Conservation (phyloP, 116 monocot genomes). For the Papilionanthe hybrid region DNA sequence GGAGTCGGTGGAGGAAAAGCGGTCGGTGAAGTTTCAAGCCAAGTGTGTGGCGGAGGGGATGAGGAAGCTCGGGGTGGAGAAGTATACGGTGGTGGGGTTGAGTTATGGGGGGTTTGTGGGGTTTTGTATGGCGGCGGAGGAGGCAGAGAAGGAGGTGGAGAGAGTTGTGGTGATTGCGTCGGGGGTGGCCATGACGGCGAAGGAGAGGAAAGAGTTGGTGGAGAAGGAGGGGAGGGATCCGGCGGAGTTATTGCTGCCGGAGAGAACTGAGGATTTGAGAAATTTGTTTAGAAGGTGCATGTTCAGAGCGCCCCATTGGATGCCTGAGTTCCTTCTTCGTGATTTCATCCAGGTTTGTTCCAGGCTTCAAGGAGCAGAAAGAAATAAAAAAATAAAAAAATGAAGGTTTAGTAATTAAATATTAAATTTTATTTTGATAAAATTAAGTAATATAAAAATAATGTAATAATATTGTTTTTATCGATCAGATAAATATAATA, state of each 20-base stretch:
- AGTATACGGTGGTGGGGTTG: constrained; percentile 58
- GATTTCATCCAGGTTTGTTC: constrained; percentile 69
- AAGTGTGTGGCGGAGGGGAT: constrained; percentile 52
- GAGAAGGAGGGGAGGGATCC: constrained; percentile 59
- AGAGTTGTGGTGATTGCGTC: constrained; percentile 51
- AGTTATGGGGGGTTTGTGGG: constrained; percentile 71
- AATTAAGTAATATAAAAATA: too few species aligned
- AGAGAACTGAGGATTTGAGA: constrained; percentile 44
- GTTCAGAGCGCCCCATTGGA: constrained; percentile 47
- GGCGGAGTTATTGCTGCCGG: constrained; percentile 50
- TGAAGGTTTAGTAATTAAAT: too few species aligned
- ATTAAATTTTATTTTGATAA: too few species aligned
- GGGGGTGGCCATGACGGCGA: constrained; percentile 28
- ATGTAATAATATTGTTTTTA: too few species aligned
- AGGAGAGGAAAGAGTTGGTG: constrained; percentile 41
- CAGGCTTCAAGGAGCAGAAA: too few species aligned
- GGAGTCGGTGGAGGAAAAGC: constrained; percentile 13
- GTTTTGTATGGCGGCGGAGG: constrained; percentile 37
- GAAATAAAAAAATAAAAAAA: too few species aligned
- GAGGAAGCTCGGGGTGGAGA: constrained; percentile 39
- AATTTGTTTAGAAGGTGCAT: constrained; percentile 45
- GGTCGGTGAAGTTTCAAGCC: constrained; percentile 35
- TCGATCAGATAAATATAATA: too few species aligned
- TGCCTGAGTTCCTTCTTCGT: constrained; percentile 58
- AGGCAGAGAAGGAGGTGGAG: constrained; percentile 33